These are phyloP conservation scores for Starmerella lactis-condensi DNA, from an alignment of 805 yeast species.

Conservation along the genomic window DNA sequence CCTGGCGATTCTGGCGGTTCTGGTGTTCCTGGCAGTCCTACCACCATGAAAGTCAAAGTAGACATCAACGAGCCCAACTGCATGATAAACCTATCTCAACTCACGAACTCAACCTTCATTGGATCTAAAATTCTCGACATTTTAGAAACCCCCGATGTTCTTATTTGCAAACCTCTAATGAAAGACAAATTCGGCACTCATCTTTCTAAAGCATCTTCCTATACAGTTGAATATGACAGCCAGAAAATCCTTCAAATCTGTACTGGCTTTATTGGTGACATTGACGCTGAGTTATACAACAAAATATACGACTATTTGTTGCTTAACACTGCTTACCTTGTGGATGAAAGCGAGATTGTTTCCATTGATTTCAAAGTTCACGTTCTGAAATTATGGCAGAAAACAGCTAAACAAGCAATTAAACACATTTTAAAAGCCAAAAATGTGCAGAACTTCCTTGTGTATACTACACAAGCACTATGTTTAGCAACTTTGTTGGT, in stretches of 20 bases:
- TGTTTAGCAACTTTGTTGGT: constrained; percentile 3
- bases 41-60: no score
- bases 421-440: no score
- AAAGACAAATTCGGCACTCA: constrained; percentile 1
- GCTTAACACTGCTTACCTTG: constrained; percentile 5
- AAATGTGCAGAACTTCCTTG: background rate
- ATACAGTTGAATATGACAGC: constrained; percentile 4
- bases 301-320: constrained; percentile 14
- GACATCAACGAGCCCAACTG: no score
- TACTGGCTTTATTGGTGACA: constrained; percentile 2
- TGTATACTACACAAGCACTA: background rate
- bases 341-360: constrained; percentile 12
- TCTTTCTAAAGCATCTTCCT: constrained; percentile 1
- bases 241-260: constrained; percentile 1
- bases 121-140: constrained; percentile 10
- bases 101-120: constrained; percentile 5
- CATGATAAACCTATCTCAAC: background rate
- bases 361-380: constrained; percentile 1
- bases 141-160: constrained; percentile 1
- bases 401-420: constrained; percentile 3
- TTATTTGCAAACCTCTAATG: constrained; percentile 4
- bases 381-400: constrained; percentile 8
- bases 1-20: no score
- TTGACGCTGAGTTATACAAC: constrained; percentile 2
- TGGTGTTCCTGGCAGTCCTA: no score